phyloP scores from a whole-genome alignment of 768 basidiomycete genomes.

The Hypsizygus marmoreus region DNA sequence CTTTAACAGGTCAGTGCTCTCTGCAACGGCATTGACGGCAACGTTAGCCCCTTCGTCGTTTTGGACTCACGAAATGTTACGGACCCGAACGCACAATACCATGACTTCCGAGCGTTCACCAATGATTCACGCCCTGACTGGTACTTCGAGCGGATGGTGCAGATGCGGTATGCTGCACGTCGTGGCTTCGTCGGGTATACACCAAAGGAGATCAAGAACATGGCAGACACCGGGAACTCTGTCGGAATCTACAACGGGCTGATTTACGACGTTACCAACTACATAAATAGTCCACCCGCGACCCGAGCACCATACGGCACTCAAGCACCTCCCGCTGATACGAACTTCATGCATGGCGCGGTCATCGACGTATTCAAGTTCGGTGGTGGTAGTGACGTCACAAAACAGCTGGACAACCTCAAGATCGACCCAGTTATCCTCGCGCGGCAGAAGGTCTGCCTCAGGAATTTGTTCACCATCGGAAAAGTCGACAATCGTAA shows the following conservation, averaged over 20 bases:
- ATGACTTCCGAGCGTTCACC: conserved; percentile 91
- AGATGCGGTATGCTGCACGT: conserved; percentile 88
- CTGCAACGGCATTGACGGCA: conserved; percentile 83
- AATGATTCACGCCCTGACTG: conserved; percentile 95
- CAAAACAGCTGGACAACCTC: conserved; percentile 67
- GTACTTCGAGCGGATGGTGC: conserved; percentile 95
- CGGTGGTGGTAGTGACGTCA: conserved; percentile 77
- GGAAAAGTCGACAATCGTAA: conserved; percentile 93
- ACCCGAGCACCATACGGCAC: conserved; percentile 48
- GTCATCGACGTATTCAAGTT: conserved; percentile 78
- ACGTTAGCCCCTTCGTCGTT: conserved; percentile 81
- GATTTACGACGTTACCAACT: conserved; percentile 86
- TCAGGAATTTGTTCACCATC: conserved; percentile 90
- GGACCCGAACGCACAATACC: conserved; percentile 79
- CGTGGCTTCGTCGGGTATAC: conserved; percentile 89
- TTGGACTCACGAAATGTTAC: conserved; percentile 78
- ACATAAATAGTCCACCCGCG: conserved; percentile 71
- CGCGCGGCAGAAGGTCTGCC: conserved; percentile 77
- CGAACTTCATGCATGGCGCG: conserved; percentile 69
- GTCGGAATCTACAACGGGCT: conserved; percentile 87
- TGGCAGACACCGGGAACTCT: conserved; percentile 62
- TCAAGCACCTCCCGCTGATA: conserved; percentile 44
- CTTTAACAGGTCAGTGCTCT: conserved; percentile 77
- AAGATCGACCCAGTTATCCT: conserved; percentile 63
- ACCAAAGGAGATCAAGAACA: conserved; percentile 68